Evolutionary conservation across 192 early-diverging fungal species (phyloP).

Genomic region (Rhizoclosmatium sp.): DNA sequence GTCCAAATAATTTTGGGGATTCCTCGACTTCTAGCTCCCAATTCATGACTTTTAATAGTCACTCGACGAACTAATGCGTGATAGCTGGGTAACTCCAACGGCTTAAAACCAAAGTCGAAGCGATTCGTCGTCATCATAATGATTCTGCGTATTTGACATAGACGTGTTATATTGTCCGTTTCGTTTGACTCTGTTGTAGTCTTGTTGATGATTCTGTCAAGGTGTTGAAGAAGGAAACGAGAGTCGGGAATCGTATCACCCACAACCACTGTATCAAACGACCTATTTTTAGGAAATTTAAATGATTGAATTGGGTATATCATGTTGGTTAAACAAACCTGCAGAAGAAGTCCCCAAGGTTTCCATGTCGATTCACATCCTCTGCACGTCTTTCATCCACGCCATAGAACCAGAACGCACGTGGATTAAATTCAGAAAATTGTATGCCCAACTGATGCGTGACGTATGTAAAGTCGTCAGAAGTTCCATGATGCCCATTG

Average conservation of each 20-base stretch:
- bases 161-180: background rate
- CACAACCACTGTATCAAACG: conserved; percentile 28
- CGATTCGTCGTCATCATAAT: conserved; percentile 35
- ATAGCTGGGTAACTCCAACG: conserved; percentile 6
- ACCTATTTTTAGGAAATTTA: background rate
- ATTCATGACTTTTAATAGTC: background rate
- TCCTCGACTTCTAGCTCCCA: background rate
- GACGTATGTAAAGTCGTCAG: conserved; percentile 14
- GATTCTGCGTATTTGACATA: conserved; percentile 11
- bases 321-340: background rate
- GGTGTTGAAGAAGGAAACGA: conserved; percentile 13
- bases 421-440: conserved; percentile 24
- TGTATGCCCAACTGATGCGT: conserved; percentile 22
- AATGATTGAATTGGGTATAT: background rate
- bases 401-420: conserved; percentile 26
- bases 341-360: conserved; percentile 28
- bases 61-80: conserved; percentile 9
- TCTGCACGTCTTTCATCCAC: conserved; percentile 6
- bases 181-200: background rate
- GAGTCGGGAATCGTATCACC: conserved; percentile 24
- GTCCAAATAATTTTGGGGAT: conserved; percentile 13
- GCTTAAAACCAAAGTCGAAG: conserved; percentile 20
- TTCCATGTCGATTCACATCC: conserved; percentile 6
- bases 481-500: conserved; percentile 24
- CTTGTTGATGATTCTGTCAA: background rate